Percentiles rank a stretch among this genome's conserved stretches.
phyloP scores from a whole-genome alignment of 441 rosid species.

The Pelargonium cotyledonis region DNA sequence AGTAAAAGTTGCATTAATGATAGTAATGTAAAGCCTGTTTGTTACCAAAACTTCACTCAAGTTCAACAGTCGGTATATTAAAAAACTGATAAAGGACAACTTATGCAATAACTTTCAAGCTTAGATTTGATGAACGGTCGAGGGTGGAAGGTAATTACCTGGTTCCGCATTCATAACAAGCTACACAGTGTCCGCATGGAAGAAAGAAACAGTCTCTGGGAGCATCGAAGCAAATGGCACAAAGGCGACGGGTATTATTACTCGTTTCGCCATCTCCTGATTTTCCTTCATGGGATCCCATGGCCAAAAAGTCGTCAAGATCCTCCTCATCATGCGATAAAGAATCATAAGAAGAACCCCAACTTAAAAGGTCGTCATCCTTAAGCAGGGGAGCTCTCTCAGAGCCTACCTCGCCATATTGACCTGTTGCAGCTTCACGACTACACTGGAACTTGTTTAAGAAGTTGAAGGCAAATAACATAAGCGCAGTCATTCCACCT shows the following conservation, averaged over 20 bases:
- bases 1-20: too few relatives aligned
- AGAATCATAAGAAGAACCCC: conserved; percentile 92
- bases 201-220: conserved; percentile 98
- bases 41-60: background rate
- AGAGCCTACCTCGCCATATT: conserved; percentile 31
- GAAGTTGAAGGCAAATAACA: conserved; percentile 52
- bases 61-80: background rate
- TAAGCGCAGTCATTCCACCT: conserved; percentile 70
- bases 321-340: conserved; percentile 60
- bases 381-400: conserved; percentile 77
- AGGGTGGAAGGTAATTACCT: conserved; percentile 42
- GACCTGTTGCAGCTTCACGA: conserved; percentile 35
- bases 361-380: conserved; percentile 89
- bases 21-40: background rate
- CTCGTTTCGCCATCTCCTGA: conserved; percentile 51
- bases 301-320: conserved; percentile 45
- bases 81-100: background rate
- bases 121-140: background rate
- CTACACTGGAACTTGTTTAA: conserved; percentile 46
- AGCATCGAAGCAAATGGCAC: conserved; percentile 96
- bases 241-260: conserved; percentile 70
- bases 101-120: background rate
- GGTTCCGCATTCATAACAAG: conserved; percentile 85
- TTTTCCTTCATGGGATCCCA: conserved; percentile 37
- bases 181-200: conserved; percentile 92